Base-by-base conservation (phyloP, 768 basidiomycete species). In the Tricholoma terreum region DNA sequence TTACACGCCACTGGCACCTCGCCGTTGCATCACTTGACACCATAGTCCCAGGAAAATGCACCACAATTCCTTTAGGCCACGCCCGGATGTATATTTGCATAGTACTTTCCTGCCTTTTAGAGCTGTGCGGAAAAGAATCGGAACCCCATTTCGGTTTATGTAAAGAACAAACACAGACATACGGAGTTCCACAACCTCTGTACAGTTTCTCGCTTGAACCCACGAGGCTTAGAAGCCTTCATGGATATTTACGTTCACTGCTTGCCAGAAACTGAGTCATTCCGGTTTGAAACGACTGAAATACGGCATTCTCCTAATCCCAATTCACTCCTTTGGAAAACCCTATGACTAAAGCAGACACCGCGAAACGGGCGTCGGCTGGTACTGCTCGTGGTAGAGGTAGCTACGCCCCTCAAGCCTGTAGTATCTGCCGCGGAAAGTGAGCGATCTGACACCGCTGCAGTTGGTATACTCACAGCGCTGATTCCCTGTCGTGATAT, bases 391-490 rank as follows among this genome's bases (percentile, higher is more conserved):
- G 73, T 57, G 74, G 73, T 27, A 66, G 70, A 19, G 75, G 75
- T 14, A 70, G 69, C 2, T 77, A 77, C 53, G 69, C 70, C n/a
- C 53, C 64, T 12, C 69, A 72, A 54, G 76, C 75, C 2, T 77
- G 76, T 58, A 72, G 65, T 50, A 66, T 75, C 21, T 77, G 76
- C 57, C 69, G 75, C 42, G 62, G 68, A 68, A 79, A 77, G 80
- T 78, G 59, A 65, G 74, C 31, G 50, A 49, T 49, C 15, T 49
- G 30, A 49, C 27, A 49, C 46, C 27, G 27, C 27, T 31, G 30
- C n/a, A 8, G 4, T 27, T 61, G 49, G 7, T 48, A 11, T 17
- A 17, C 38, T 40, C 38, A 40, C n/a, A 49, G 15, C 30, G 9
- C 30, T 49, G n/a, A 49, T 31, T 30, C 46, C 27, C 30, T 49